Evolutionary conservation across 495 filamentous ascomycete genomes (phyloP).

Genomic region (Aspergillus sparsus): DNA sequence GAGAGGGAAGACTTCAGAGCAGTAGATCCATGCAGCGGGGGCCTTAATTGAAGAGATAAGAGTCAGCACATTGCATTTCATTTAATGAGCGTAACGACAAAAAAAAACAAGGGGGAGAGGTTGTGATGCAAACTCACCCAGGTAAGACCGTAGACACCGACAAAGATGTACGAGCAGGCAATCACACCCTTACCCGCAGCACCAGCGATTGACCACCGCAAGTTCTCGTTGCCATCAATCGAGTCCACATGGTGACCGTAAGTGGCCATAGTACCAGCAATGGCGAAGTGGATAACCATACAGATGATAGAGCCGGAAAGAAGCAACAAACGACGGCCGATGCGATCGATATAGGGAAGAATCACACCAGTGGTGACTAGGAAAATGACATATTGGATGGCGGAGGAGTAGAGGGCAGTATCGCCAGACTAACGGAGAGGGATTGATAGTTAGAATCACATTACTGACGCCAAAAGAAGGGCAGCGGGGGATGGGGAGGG

Average conservation of each 20-base stretch:
- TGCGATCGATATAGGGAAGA: constrained; percentile 72
- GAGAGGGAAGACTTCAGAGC: constrained; percentile 73
- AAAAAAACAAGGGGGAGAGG: neutral
- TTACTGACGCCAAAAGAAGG: neutral
- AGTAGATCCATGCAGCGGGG: constrained; percentile 73
- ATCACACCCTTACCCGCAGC: constrained; percentile 68
- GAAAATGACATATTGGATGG: constrained; percentile 75
- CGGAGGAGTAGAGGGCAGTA: constrained; percentile 65
- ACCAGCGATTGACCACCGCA: constrained; percentile 63
- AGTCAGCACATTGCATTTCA: neutral
- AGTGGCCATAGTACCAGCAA: constrained; percentile 51
- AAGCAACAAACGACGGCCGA: constrained; percentile 71
- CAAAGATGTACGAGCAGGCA: constrained; percentile 76
- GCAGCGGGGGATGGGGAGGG: neutral
- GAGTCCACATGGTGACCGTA: constrained; percentile 57
- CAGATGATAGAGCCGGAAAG: constrained; percentile 64
- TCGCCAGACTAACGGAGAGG: constrained; percentile 50
- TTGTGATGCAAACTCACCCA: constrained; percentile 32
- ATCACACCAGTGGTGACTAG: constrained; percentile 68
- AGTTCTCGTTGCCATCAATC: constrained; percentile 65
- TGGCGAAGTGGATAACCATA: constrained; percentile 70
- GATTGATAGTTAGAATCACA: constrained; percentile 4
- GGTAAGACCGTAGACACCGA: constrained; percentile 73
- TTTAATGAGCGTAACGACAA: neutral
- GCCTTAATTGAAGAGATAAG: constrained; percentile 42